These are phyloP conservation scores for Pseudogymnoascus destructans DNA, from an alignment of 2,329 filamentous ascomycete genomes.

Conservation along the genomic window DNA sequence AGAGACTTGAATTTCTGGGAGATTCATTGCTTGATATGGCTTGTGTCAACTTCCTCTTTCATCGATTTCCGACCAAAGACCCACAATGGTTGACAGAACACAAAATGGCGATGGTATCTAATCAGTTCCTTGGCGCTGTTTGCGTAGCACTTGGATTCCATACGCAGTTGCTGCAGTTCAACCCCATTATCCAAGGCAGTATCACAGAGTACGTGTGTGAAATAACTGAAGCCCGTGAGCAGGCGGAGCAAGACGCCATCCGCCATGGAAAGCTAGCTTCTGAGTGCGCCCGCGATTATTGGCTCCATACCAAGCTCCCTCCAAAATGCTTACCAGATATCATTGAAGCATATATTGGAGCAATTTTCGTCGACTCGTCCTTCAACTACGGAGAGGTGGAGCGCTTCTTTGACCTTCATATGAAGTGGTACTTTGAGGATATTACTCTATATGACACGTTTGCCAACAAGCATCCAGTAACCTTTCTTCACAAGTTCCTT, in stretches of 20 bases:
- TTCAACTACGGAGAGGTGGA: constrained; percentile 66
- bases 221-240: constrained; percentile 39
- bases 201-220: constrained; percentile 44
- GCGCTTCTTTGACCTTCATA: constrained; percentile 60
- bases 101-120: constrained; percentile 98
- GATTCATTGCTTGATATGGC: constrained; percentile 80
- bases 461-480: constrained; percentile 76
- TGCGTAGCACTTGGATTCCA: constrained; percentile 70
- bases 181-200: constrained; percentile 31
- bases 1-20: constrained; percentile 83
- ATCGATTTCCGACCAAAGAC: constrained; percentile 61
- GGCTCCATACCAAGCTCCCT: constrained; percentile 48
- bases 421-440: constrained; percentile 69
- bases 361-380: constrained; percentile 77
- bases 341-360: constrained; percentile 78
- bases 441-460: constrained; percentile 81
- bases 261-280: constrained; percentile 25
- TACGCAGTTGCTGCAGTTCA: constrained; percentile 51
- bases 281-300: constrained; percentile 49
- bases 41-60: constrained; percentile 71
- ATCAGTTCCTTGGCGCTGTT: constrained; percentile 79
- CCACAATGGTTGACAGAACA: constrained; percentile 97
- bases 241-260: constrained; percentile 26
- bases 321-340: constrained; percentile 74
- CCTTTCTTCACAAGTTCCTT: constrained; percentile 53